A percentile compares a stretch with the other conserved stretches of the same genome.
These are phyloP conservation scores for Bolboschoenoplectus hybrid DNA, from an alignment of 202 grass and related monocot species.

Conservation along the genomic window DNA sequence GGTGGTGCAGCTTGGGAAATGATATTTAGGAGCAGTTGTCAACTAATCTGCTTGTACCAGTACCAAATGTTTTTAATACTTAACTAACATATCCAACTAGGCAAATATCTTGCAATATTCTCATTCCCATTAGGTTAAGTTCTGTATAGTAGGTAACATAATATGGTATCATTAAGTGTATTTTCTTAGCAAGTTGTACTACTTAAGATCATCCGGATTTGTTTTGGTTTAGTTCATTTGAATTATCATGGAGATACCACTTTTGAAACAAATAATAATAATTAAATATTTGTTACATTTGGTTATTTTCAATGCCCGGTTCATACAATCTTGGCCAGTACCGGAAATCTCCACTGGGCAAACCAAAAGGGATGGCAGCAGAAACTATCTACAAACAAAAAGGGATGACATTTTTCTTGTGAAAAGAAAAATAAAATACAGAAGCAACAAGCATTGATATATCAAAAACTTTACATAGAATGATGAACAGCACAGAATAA, in stretches of 20 bases:
- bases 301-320: not conserved
- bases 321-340: not conserved
- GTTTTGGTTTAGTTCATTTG: not conserved
- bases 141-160: not conserved
- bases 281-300: not conserved
- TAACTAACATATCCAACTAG: not conserved
- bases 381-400: not conserved
- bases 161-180: not conserved
- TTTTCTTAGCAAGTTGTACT: not conserved
- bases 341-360: not conserved
- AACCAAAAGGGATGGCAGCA: not conserved
- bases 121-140: not conserved
- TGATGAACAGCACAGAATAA: not conserved
- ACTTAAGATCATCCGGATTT: not conserved
- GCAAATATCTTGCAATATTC: not conserved
- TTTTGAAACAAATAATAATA: not conserved
- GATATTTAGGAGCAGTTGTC: constrained; percentile 38
- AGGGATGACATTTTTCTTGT: not conserved
- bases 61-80: not conserved
- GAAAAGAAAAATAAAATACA: not conserved
- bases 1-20: constrained; percentile 39
- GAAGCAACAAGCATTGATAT: not conserved
- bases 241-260: not conserved
- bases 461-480: not conserved
- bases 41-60: constrained; percentile 45